Evolutionary conservation across 1,284 basidiomycete genomes (phyloP), one percentile per base, ranked within the genome.

Genomic region (Ceratobasidium sp.): DNA sequence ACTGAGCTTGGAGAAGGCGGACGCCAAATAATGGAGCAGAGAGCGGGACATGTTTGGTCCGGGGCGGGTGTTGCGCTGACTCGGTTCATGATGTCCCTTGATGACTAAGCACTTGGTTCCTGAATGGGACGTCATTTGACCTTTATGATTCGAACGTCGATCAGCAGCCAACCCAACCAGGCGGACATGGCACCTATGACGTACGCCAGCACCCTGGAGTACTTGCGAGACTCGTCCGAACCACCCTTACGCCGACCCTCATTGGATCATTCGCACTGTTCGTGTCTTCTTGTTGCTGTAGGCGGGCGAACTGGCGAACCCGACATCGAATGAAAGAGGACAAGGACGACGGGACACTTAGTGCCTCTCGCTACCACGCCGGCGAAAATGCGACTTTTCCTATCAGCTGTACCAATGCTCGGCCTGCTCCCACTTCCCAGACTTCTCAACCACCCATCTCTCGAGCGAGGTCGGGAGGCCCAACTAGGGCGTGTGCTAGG

Each of bases 1-100:
- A 54, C 33, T 41, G 67, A 54, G 79, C 78, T 17, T 81, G 82
- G 27, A 82, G 80, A 7, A 79, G 31, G 81, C 81, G 1, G 79
- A 73, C 27, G 77, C 76, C 9, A 76, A 77, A 17, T 78, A 76
- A 24, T 80, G 77, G 48, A 79, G 79, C 9, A 77, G 81, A 8
- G 81, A 79, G 41, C 73, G 67, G 41, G 81, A 82, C 81, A 82
- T 82, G 60, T 50, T 79, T 60, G 29, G 36, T 29, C 67, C 45
- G 6, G 22, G 59, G 15, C 19, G 59, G 19, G 24, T n/a, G n/a
- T n/a, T 4, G n/a, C 6, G 6, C 22, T 33, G 54, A 33, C 4
- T 57, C 29, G 8, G 6, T 27, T 7, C n/a, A 29, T 33, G 17
- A 24, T n/a, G 22, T 29, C 29, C 6, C 11, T 53, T 6, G 45